A percentile compares a stretch with the other conserved stretches of the same genome.
These are phyloP conservation scores for Apiospora koreana DNA, from an alignment of 2,329 filamentous ascomycete genomes.

Conservation along the genomic window DNA sequence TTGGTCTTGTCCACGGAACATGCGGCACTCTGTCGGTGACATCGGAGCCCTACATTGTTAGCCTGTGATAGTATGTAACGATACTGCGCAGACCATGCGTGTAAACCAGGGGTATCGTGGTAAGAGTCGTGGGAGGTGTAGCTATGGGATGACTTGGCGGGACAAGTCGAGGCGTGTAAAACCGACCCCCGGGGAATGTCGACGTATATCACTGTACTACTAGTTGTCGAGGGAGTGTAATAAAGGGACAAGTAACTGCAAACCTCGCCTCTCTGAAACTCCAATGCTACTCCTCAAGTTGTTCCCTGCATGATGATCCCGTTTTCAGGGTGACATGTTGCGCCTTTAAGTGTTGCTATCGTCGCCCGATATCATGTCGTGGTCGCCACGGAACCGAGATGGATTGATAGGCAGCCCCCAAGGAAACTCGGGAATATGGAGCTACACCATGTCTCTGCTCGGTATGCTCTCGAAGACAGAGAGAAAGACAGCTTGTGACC, in stretches of 20 bases:
- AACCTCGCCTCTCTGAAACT: constrained; percentile 4
- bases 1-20: background rate
- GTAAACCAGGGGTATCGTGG: background rate
- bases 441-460: background rate
- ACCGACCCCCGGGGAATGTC: background rate
- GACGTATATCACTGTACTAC: background rate
- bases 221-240: background rate
- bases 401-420: background rate
- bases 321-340: background rate
- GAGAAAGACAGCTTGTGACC: background rate
- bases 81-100: background rate
- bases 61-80: background rate
- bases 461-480: background rate
- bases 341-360: background rate
- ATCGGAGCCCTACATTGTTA: background rate
- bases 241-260: background rate
- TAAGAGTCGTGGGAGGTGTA: background rate
- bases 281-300: background rate
- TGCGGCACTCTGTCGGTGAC: background rate
- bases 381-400: background rate
- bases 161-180: background rate
- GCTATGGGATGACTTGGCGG: background rate
- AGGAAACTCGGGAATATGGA: background rate
- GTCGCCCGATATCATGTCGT: background rate
- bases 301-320: constrained; percentile 3